Conservation (phyloP, 345 rosid genomes). For the Jatropha curcas region DNA sequence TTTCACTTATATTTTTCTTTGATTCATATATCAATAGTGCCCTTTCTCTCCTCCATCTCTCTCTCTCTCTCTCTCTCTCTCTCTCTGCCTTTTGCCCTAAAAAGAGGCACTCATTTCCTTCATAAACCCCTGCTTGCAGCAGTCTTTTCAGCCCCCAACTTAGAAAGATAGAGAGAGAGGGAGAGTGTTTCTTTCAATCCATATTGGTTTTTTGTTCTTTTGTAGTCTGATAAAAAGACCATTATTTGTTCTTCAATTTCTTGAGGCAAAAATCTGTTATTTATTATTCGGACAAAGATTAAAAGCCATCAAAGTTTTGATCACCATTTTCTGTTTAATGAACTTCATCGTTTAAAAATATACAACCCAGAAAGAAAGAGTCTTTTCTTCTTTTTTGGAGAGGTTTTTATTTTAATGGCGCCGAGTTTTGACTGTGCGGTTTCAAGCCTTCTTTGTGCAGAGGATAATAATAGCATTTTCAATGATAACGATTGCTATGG, state of each 20-base stretch:
- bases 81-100: conserved; percentile 37
- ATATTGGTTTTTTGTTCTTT: conserved; percentile 21
- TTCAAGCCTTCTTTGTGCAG: conserved; percentile 60
- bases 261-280: conserved; percentile 19
- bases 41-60: neutral
- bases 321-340: conserved; percentile 13
- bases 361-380: conserved; percentile 7
- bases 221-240: conserved; percentile 1
- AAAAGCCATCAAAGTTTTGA: conserved; percentile 10
- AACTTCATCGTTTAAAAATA: conserved; percentile 14
- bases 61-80: conserved; percentile 7
- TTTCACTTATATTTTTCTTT: neutral
- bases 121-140: conserved; percentile 40
- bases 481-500: conserved; percentile 38
- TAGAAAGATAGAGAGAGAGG: conserved; percentile 11
- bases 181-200: conserved; percentile 19
- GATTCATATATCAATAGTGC: conserved; percentile 8
- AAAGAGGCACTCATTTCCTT: conserved; percentile 44
- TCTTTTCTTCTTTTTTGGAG: neutral
- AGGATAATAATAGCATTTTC: conserved; percentile 46
- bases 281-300: neutral
- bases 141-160: conserved; percentile 37
- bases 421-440: conserved; percentile 55
- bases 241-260: conserved; percentile 36
- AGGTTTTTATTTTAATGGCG: conserved; percentile 49